Base-by-base conservation (phyloP, 2,329 filamentous ascomycete species). In the Periconia sp. region DNA sequence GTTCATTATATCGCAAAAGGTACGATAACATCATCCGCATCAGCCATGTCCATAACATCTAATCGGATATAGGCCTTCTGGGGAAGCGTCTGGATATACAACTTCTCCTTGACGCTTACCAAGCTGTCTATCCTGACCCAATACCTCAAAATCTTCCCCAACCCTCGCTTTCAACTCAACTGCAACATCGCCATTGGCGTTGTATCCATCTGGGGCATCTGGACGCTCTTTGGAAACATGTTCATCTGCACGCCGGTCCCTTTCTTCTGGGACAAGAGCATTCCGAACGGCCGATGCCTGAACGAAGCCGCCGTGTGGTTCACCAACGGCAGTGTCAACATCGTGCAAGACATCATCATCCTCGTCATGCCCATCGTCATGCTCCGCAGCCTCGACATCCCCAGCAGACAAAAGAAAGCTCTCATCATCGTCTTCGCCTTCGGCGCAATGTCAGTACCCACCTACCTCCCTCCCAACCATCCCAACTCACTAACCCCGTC, bases 361-460 rank as follows among this genome's bases (percentile, higher is more conserved):
- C 59, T 73, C 14, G 42, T 69, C 7, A 55, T 74, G 14, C 72
- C 71, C 2, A 62, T 74, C 42, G 60, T 60, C 2, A 58, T 72
- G 2, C 54, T 74, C 19, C 60, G 58, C 45, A 63, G 59, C 6
- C 59, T 77, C 14, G 59, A 64, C 7, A 67, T 77, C 46, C 64
- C 69, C 2, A 56, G 45, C 30, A 58, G 56, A 5, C 70, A 76
- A 52, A 77, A 75, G 58, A 56, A 65, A 45, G 69, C 69, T 17
- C 55, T 77, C 1, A 62, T 68, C 13, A 55, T 62, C 6, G 67
- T 77, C 46, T 75, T 77, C 50, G 64, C 66, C 6, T 59, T 77
- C 31, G 74, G 73, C 35, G 62, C 62, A 9, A 70, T 74, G 74
- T 77, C 64, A 54, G 71, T 61, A 31, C 43, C n/a, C 15, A 14